Percentiles rank a stretch among this genome's conserved stretches.
Evolutionary conservation across 768 basidiomycete species (phyloP).

Genomic region (Leccinum variicolor): DNA sequence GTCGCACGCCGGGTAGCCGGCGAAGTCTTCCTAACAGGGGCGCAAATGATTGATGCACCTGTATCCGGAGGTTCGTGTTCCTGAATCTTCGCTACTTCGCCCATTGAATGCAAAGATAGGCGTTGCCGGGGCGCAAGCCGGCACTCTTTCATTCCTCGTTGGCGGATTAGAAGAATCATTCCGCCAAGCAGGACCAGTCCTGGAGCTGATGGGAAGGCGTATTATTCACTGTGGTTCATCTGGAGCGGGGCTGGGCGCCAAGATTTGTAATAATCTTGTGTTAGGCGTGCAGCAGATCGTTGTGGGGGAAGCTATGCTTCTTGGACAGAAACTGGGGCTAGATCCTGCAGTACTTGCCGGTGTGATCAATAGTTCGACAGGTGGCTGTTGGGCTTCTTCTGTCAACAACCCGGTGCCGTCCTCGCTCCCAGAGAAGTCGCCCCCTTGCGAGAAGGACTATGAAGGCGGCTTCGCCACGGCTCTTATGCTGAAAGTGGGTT

Average conservation of each 20-base stretch:
- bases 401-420: conserved; percentile 86
- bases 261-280: conserved; percentile 87
- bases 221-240: conserved; percentile 82
- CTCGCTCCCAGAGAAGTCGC: conserved; percentile 65
- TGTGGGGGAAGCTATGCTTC: conserved; percentile 86
- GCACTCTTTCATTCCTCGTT: conserved; percentile 87
- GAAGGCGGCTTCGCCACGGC: conserved; percentile 83
- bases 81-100: background rate
- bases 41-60: conserved; percentile 86
- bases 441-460: conserved; percentile 80
- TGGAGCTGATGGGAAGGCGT: conserved; percentile 74
- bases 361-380: conserved; percentile 84
- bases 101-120: conserved; percentile 40
- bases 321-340: conserved; percentile 80
- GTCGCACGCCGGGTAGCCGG: conserved; percentile 65
- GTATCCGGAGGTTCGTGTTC: conserved; percentile 78
- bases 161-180: conserved; percentile 69
- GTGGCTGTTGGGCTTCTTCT: conserved; percentile 78
- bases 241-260: conserved; percentile 80
- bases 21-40: conserved; percentile 52
- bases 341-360: conserved; percentile 72
- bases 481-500: conserved; percentile 75
- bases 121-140: conserved; percentile 83
- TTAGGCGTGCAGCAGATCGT: conserved; percentile 80
- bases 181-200: conserved; percentile 50